phyloP scores from a whole-genome alignment of 495 filamentous ascomycete species.

The Talaromyces nanjingensis region DNA sequence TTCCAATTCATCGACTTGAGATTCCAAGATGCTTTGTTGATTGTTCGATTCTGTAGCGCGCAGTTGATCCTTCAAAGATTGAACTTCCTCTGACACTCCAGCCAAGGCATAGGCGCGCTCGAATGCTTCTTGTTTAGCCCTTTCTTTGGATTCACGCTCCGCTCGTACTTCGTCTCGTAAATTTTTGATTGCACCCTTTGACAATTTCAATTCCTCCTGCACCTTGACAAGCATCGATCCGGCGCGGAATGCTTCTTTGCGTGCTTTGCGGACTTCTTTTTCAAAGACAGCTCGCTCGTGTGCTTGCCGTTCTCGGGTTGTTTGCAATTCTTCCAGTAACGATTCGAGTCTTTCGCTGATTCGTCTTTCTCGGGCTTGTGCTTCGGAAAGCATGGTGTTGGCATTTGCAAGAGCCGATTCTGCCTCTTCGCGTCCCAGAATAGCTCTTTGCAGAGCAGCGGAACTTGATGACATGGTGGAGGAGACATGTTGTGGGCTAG shows the following conservation, averaged over 20 bases:
- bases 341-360: constrained; percentile 73
- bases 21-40: constrained; percentile 24
- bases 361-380: constrained; percentile 62
- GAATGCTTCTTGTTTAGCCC: constrained; percentile 71
- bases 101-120: constrained; percentile 65
- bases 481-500: constrained; percentile 34
- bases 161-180: constrained; percentile 46
- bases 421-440: constrained; percentile 79
- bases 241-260: constrained; percentile 79
- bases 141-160: constrained; percentile 43
- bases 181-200: constrained; percentile 45
- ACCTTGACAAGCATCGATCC: constrained; percentile 68
- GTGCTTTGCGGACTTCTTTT: constrained; percentile 73
- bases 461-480: constrained; percentile 35
- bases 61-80: constrained; percentile 54
- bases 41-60: constrained; percentile 60
- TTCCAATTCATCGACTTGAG: constrained; percentile 3
- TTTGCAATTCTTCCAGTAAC: constrained; percentile 70
- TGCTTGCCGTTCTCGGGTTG: constrained; percentile 65
- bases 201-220: constrained; percentile 74
- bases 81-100: constrained; percentile 67
- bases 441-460: constrained; percentile 70
- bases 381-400: constrained; percentile 63
- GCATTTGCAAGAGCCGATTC: constrained; percentile 45
- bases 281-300: constrained; percentile 71